phyloP scores from a whole-genome alignment of 1,284 basidiomycete species.

The Moniliella sp. region DNA sequence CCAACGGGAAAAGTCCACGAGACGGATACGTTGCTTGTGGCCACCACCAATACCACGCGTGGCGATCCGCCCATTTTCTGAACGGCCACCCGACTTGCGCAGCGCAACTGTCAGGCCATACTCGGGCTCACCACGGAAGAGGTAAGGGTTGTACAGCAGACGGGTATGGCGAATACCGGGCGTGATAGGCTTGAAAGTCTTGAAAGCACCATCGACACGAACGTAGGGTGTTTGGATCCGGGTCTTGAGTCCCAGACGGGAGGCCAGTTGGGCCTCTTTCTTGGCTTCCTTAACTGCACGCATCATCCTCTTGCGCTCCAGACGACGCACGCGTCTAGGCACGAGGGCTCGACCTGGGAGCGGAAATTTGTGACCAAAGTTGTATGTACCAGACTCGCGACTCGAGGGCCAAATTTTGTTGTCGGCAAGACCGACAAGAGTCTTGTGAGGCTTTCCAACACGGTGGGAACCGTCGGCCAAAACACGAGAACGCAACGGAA shows the following conservation, averaged over 20 bases:
- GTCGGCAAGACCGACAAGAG: too few relatives aligned
- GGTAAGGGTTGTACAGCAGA: conserved; percentile 55
- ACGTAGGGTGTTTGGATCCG: conserved; percentile 19
- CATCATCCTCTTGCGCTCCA: too few relatives aligned
- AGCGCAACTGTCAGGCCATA: conserved; percentile 59
- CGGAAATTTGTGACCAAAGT: too few relatives aligned
- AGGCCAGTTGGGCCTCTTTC: conserved; percentile 14
- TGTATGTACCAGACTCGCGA: too few relatives aligned
- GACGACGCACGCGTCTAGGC: too few relatives aligned
- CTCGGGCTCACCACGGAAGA: conserved; percentile 62
- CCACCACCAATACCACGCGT: conserved; percentile 74
- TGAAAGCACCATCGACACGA: conserved; percentile 41
- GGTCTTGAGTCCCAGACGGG: conserved; percentile 16
- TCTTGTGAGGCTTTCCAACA: too few relatives aligned
- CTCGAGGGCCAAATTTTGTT: too few relatives aligned
- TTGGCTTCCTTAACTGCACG: conserved; percentile 11
- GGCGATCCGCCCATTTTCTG: conserved; percentile 59
- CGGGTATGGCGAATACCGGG: conserved; percentile 66
- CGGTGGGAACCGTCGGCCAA: too few relatives aligned
- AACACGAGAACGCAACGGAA: too few relatives aligned
- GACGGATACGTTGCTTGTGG: conserved; percentile 62
- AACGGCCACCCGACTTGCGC: conserved; percentile 67
- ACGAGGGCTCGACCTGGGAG: too few relatives aligned
- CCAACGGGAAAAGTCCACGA: conserved; percentile 57
- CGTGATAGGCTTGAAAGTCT: conserved; percentile 70